Base-by-base conservation (phyloP, 495 filamentous ascomycete genomes). In the Oleoguttula mirabilis region DNA sequence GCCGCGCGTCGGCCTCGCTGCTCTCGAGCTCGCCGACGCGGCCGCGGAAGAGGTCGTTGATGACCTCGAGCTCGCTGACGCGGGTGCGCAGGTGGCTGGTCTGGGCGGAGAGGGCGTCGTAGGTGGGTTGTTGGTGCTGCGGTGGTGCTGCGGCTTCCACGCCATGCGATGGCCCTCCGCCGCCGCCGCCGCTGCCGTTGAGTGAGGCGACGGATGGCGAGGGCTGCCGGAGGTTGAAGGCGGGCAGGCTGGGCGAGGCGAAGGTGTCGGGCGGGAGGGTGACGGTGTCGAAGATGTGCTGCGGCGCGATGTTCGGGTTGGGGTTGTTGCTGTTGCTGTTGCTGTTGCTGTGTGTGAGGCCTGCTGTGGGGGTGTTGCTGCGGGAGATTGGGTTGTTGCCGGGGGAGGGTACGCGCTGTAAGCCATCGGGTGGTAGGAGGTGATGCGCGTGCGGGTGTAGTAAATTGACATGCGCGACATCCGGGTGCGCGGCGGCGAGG, bases 1-100 rank as follows among this genome's bases (percentile, higher is more conserved):
- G 63, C 51, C 78, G 67, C 32, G 76, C 73, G 36, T 75, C 73
- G 37, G 68, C 67, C 55, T 88, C 82, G 49, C 79, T 81, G 47
- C 80, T 72, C 47, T 98, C 88, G 1, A 94, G 72, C 56, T 96
- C 84, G 14, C 72, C 72, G 30, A 96, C 81, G 19, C 88, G 77
- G n/a, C 82, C 82, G 22, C 83, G 71, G 66, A 92, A 96, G 20
- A 98, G 70, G 51, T 86, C 85, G 52, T 95, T 94, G 60, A 99
- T 92, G 36, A 99, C 74, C 57, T 99, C 90, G 16, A 99, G 70
- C 59, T 99, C 90, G 23, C 43, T 51, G 32, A 66, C 36, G 25
- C 58, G 51, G n/a, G 54, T 58, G 3, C 52, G 57, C 17, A 52
- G 35, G 3, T 61, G 49, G 47, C 55, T 63, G 54, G 61, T 60